Evolutionary conservation across 2,329 filamentous ascomycete genomes (phyloP), one percentile per base, ranked within the genome.

Genomic region (Calonectria honghensis): DNA sequence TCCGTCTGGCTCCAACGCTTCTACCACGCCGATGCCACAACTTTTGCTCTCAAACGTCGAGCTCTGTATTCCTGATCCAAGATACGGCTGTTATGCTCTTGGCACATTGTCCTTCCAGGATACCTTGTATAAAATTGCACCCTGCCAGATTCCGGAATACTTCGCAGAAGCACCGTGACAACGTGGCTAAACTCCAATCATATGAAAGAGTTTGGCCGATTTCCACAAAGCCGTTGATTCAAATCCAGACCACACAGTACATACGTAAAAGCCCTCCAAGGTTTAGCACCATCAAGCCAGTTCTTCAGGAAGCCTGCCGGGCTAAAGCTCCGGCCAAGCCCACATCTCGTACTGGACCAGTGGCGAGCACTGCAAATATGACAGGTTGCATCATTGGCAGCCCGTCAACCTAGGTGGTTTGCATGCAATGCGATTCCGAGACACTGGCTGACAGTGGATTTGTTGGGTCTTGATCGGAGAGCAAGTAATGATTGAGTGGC

Each of bases 1-100:
- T 80, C 75, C 77, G 77, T 80, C 74, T 54, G 31, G 59, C 37
- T 51, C 67, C 39, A 69, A 67, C 45, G 74, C 24, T 63, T 63
- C 57, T 24, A 29, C 37, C 27, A 18, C n/a, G 24, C 6, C 24
- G 39, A 37, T 39, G 73, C 75, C 31, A 66, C 66, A 65, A 69
- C 18, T 27, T 57, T 68, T 59, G 27, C 41, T 59, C 35, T 52
- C 57, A 64, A 64, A 54, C 59, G 51, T 73, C 71, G 37, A 41
- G 29, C 39, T 41, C 57, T 14, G 31, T 10, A 65, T 68, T 48
- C 45, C 48, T 50, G 59, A 66, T 51, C 48, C 52, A 13, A 50
- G 59, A 54, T 27, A 16, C 29, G 37, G 45, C 61, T 39, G 35
- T 57, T 39, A 27, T 39, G 37, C 41, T 41, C 63, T 52, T 71